Evolutionary conservation across 352 stramenopile genomes (phyloP), one percentile per base, ranked within the genome.

Genomic region (Pythium rhizo-oryzae): DNA sequence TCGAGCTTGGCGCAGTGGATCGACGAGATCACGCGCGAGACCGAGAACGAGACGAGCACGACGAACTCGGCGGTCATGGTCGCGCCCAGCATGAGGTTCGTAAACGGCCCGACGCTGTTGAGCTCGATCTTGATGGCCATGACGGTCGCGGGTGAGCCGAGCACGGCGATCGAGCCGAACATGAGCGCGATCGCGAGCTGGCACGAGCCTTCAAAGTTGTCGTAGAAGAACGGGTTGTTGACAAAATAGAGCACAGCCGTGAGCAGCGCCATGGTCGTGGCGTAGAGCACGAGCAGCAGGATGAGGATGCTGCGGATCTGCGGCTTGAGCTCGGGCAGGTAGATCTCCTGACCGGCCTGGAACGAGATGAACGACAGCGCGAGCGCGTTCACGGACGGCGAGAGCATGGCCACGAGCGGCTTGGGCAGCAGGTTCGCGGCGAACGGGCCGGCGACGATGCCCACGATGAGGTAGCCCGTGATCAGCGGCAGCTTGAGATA

Each of bases 41-140:
- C 62, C 2, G 81, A 90, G 63, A 92, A 92, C 4, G 80, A 88
- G 18, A 92, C 68, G 23, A 92, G 75, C 57, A 92, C 84, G 13
- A 92, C 73, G 37, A 92, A 90, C 65, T 92, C 84, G 46, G 84
- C 80, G 6, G 71, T 81, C 84, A 92, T 92, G 8, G 80, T 89
- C 11, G 79, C 72, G 11, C 84, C 84, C 15, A 92, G 72, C 84
- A 90, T 90, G 53, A 92, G 72, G 66, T 86, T 90, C 7, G 84
- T 92, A 64, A 92, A 92, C 7, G 80, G 80, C 2, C 84, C 84
- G 49, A 88, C 84, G 30, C 81, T 88, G 52, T 92, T 88, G 58
- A 90, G 75, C 59, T 91, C 82, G 55, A 89, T 91, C 71, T 91
- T 89, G 70, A 91, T 89, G 19, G 82, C 84, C 82, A 92, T 90